Evolutionary conservation across 306 rosid species (phyloP).

Genomic region (Casuarina equisetifolia): DNA sequence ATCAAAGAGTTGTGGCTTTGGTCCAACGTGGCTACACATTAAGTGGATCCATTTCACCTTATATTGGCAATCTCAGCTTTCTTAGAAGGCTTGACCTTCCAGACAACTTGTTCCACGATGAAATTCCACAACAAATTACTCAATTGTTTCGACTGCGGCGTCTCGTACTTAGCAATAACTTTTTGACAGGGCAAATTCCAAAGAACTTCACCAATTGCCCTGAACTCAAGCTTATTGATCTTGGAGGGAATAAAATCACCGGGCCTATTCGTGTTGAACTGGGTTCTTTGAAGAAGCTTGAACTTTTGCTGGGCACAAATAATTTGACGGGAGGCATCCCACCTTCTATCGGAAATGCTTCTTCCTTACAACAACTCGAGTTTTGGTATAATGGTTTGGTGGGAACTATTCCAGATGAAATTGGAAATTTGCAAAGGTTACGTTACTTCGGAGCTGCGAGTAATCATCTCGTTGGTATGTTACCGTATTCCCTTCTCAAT

Average conservation of each 20-base stretch:
- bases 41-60: conserved; percentile 42
- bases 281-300: conserved; percentile 26
- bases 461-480: conserved; percentile 28
- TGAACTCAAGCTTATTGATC: not conserved
- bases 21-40: not conserved
- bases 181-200: conserved; percentile 36
- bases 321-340: conserved; percentile 37
- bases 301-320: not conserved
- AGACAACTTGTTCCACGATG: conserved; percentile 27
- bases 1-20: conserved; percentile 35
- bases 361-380: conserved; percentile 4
- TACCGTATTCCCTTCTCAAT: conserved; percentile 37
- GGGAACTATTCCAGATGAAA: conserved; percentile 34
- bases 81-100: not conserved
- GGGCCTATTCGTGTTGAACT: conserved; percentile 26
- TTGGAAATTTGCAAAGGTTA: conserved; percentile 21
- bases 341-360: conserved; percentile 36
- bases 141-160: conserved; percentile 1
- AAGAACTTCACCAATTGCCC: conserved; percentile 27
- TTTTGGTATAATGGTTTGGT: conserved; percentile 9
- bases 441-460: not conserved
- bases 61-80: conserved; percentile 34
- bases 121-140: conserved; percentile 34
- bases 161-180: conserved; percentile 15
- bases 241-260: not conserved